phyloP scores from a whole-genome alignment of 2,329 filamentous ascomycete species.

The Lasiodiplodia hormozganensis region DNA sequence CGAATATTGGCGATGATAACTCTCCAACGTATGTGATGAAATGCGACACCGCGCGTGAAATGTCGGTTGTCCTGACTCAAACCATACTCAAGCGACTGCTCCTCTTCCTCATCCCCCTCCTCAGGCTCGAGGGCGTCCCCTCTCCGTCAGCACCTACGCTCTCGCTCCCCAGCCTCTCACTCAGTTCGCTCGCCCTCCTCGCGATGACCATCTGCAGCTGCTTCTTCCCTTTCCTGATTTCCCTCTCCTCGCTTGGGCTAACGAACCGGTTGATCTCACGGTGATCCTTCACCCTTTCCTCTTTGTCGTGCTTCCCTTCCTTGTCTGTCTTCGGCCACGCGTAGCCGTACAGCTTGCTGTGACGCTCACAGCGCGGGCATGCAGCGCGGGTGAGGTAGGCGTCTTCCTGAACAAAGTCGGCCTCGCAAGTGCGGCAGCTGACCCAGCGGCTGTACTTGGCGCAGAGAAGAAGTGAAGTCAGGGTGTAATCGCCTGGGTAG shows the following conservation, averaged over 20 bases:
- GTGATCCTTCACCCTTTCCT: slow-evolving; percentile 78
- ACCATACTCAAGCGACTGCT: slow-evolving; percentile 15
- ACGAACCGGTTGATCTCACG: slow-evolving; percentile 87
- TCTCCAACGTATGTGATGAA: background rate
- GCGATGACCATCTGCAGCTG: slow-evolving; percentile 24
- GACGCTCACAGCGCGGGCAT: slow-evolving; percentile 91
- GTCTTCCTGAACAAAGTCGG: slow-evolving; percentile 85
- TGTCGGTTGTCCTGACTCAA: background rate
- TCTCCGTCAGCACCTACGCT: slow-evolving; percentile 17
- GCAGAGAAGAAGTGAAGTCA: slow-evolving; percentile 77
- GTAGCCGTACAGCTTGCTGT: slow-evolving; percentile 94
- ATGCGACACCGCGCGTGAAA: background rate
- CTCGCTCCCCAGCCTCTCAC: slow-evolving; percentile 12
- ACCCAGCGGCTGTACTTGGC: slow-evolving; percentile 85
- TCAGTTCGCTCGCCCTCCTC: slow-evolving; percentile 24
- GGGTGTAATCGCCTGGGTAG: slow-evolving; percentile 69
- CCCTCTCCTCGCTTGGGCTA: slow-evolving; percentile 66
- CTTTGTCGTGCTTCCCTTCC: slow-evolving; percentile 74
- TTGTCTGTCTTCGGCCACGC: slow-evolving; percentile 95
- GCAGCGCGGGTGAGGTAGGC: slow-evolving; percentile 85
- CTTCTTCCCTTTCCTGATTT: slow-evolving; percentile 40
- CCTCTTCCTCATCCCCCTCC: slow-evolving; percentile 13
- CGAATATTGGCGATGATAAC: background rate
- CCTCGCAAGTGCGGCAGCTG: slow-evolving; percentile 82
- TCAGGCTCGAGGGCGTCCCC: background rate